Evolutionary conservation across 495 filamentous ascomycete genomes (phyloP).

Genomic region (Aspergillus olivimuriae): DNA sequence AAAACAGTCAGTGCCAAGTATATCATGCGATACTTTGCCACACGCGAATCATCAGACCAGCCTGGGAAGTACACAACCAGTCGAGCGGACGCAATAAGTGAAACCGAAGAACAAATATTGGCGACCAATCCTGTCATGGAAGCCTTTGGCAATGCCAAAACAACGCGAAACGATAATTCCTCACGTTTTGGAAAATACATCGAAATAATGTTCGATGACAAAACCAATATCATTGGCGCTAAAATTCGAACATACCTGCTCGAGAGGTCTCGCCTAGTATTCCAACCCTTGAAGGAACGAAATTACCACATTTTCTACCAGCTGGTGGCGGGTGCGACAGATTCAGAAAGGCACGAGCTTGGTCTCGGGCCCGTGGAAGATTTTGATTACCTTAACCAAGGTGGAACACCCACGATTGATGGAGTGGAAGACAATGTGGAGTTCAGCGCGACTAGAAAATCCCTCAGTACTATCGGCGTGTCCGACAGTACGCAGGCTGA

Average conservation of each 20-base stretch:
- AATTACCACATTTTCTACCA: slow-evolving; percentile 99
- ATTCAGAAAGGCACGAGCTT: slow-evolving; percentile 72
- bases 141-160: slow-evolving; percentile 99
- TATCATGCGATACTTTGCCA: slow-evolving; percentile 99
- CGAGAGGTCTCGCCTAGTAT: slow-evolving; percentile 94
- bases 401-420: slow-evolving; percentile 82
- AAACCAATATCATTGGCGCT: slow-evolving; percentile 94
- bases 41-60: slow-evolving; percentile 87
- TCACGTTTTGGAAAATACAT: slow-evolving; percentile 99
- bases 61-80: slow-evolving; percentile 73
- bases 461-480: slow-evolving; percentile 85
- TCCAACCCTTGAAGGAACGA: slow-evolving; percentile 92
- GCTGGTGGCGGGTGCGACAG: slow-evolving; percentile 87
- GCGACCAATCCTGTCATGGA: slow-evolving; percentile 99
- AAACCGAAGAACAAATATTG: slow-evolving; percentile 96
- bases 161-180: slow-evolving; percentile 97
- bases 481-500: slow-evolving; percentile 62
- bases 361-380: slow-evolving; percentile 76
- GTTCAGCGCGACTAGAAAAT: slow-evolving; percentile 80
- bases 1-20: slow-evolving; percentile 99
- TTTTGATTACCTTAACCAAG: slow-evolving; percentile 95
- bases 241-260: slow-evolving; percentile 94
- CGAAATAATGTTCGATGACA: slow-evolving; percentile 97
- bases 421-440: slow-evolving; percentile 95
- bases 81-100: slow-evolving; percentile 83